Evolutionary conservation across 1,139 yeast species (phyloP).

Genomic region (Candida sp.): DNA sequence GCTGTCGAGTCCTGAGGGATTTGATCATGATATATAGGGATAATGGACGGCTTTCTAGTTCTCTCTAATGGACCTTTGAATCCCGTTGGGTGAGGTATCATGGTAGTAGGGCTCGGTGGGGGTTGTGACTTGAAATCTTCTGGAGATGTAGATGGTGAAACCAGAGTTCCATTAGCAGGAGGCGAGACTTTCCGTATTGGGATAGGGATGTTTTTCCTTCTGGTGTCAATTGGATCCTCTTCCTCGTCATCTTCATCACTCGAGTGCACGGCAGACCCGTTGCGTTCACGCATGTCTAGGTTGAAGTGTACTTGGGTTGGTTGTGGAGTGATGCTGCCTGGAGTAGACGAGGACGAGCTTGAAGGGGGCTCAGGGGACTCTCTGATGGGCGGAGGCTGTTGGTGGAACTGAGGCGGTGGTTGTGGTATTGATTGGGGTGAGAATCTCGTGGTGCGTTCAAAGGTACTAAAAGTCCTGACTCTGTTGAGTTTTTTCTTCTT

Average conservation of each 20-base stretch:
- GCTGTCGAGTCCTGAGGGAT: conserved; percentile 17
- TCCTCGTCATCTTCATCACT: conserved; percentile 9
- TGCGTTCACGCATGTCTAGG: conserved; percentile 5
- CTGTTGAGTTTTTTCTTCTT: conserved; percentile 53
- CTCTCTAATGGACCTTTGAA: conserved; percentile 5
- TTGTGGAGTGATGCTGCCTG: conserved; percentile 2
- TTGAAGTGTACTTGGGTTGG: conserved; percentile 9
- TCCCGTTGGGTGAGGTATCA: conserved; percentile 9
- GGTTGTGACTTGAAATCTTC: too few relatives aligned
- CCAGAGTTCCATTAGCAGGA: not conserved
- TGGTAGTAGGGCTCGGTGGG: not conserved
- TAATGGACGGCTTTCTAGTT: conserved; percentile 32
- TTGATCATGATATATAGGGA: conserved; percentile 32
- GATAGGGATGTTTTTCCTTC: not conserved
- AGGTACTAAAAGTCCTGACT: conserved; percentile 56
- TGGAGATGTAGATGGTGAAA: too few relatives aligned
- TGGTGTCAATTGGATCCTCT: not conserved
- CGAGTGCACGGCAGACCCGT: conserved; percentile 9
- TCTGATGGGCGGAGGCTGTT: conserved; percentile 4
- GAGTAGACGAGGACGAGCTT: conserved; percentile 11
- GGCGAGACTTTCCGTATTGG: not conserved
- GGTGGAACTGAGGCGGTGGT: not conserved
- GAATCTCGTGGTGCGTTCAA: conserved; percentile 25
- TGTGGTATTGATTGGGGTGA: conserved; percentile 9
- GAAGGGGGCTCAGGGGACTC: conserved; percentile 14